Percentiles rank a stretch among this genome's conserved stretches.
These are phyloP conservation scores for Nigrospora oryzae DNA, from an alignment of 2,329 filamentous ascomycete species.

Conservation along the genomic window DNA sequence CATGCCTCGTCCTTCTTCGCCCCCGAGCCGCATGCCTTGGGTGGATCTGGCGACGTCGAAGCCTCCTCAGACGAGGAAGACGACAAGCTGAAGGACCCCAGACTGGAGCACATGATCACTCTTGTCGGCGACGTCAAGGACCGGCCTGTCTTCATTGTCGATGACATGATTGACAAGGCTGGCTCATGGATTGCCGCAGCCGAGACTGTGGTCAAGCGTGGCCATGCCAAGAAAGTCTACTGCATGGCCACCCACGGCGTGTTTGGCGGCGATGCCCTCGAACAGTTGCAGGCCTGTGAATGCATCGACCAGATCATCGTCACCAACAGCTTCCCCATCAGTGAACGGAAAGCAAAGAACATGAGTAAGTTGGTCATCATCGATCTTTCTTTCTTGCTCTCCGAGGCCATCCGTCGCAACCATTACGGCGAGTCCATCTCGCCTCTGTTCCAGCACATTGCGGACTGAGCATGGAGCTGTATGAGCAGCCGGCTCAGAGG, in stretches of 20 bases:
- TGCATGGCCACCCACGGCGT: constrained; percentile 96
- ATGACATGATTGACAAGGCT: constrained; percentile 98
- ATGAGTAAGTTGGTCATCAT: constrained; percentile 81
- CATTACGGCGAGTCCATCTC: constrained; percentile 87
- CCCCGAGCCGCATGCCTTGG: constrained; percentile 61
- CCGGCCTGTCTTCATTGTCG: constrained; percentile 85
- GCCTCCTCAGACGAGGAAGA: constrained; percentile 88
- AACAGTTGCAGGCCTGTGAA: constrained; percentile 84
- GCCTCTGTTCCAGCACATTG: constrained; percentile 59
- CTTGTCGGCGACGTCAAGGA: constrained; percentile 91
- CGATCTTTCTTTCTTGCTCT: constrained; percentile 78
- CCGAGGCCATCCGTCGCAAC: constrained; percentile 90
- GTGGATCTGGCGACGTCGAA: constrained; percentile 77
- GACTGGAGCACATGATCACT: constrained; percentile 89
- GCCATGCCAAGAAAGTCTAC: constrained; percentile 86
- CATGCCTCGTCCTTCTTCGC: constrained; percentile 75
- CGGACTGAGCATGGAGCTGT: constrained; percentile 31
- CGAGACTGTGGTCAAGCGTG: constrained; percentile 91
- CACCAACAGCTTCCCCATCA: constrained; percentile 94
- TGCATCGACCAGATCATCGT: constrained; percentile 92
- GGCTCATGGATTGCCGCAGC: constrained; percentile 96
- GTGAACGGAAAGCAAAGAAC: constrained; percentile 59
- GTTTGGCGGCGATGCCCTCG: constrained; percentile 82
- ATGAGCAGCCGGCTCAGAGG: too few species aligned
- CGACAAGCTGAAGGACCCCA: constrained; percentile 71